Percentiles rank a stretch among this genome's conserved stretches.
phyloP scores from a whole-genome alignment of 345 rosid genomes.

The Salix brachista region DNA sequence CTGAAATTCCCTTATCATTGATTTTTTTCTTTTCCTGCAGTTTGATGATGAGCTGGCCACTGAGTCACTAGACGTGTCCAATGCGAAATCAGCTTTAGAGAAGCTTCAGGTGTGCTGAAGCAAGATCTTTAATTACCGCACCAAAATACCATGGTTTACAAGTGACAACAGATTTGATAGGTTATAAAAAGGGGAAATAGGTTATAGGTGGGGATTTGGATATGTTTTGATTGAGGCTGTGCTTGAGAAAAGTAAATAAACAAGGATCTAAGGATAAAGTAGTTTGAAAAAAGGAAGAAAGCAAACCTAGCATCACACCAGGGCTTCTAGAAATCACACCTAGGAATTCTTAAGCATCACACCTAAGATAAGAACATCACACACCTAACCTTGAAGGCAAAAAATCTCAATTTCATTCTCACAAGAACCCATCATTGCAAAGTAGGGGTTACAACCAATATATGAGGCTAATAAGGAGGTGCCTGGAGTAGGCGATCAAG shows the following conservation, averaged over 20 bases:
- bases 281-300: background rate
- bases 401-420: background rate
- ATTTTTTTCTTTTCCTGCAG: conserved; percentile 31
- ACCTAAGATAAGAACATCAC: background rate
- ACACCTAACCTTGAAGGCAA: background rate
- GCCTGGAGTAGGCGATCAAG: background rate
- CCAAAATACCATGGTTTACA: background rate
- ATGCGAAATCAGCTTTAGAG: conserved; percentile 63
- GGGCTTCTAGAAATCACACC: background rate
- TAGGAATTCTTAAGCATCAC: background rate
- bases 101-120: conserved; percentile 61
- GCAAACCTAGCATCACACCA: background rate
- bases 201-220: background rate
- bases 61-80: conserved; percentile 40
- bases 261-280: background rate
- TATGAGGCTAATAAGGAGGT: background rate
- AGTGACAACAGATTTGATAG: background rate
- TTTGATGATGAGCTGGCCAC: conserved; percentile 39
- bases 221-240: background rate
- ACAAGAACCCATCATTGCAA: background rate
- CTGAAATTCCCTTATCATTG: background rate
- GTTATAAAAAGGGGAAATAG: background rate
- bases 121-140: background rate
- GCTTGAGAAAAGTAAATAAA: background rate
- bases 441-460: background rate